Evolutionary conservation across 2,329 filamentous ascomycete genomes (phyloP).

Genomic region (Truncatella angustata): DNA sequence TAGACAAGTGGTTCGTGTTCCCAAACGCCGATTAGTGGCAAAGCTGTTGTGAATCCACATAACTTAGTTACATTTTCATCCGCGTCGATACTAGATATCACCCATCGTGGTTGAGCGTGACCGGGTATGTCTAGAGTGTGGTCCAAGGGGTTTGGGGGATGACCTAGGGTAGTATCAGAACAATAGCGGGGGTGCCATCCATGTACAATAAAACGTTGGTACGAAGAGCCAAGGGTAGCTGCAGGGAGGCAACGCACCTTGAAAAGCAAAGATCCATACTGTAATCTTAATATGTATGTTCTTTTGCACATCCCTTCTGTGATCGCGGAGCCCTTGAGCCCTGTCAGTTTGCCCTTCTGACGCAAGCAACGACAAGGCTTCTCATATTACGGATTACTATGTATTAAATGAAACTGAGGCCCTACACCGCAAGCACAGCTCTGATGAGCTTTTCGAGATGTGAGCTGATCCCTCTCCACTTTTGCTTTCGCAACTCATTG

Average conservation of each 20-base stretch:
- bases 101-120: neutral
- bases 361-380: neutral
- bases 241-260: neutral
- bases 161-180: neutral
- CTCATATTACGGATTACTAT: too few relatives aligned
- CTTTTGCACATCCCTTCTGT: too few relatives aligned
- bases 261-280: slow-evolving; percentile 8
- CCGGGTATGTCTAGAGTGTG: neutral
- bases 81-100: too few relatives aligned
- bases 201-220: neutral
- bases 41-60: too few relatives aligned
- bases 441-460: neutral
- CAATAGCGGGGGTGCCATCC: neutral
- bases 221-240: slow-evolving; percentile 6
- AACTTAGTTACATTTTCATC: too few relatives aligned
- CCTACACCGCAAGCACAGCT: neutral
- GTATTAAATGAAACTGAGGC: slow-evolving; percentile 1
- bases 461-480: slow-evolving; percentile 3
- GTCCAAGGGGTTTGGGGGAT: neutral
- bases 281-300: slow-evolving; percentile 9
- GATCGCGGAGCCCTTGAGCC: too few relatives aligned
- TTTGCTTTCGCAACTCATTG: neutral
- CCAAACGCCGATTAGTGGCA: slow-evolving; percentile 3
- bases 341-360: neutral
- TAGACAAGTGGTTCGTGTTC: neutral